Evolutionary conservation across 176 grass and related monocot genomes (phyloP).

Genomic region (barley (Hordeum vulgare)): MorexV3_pseudomolecules_assembly NC_058519.1:119639073-119639572

Average conservation of each 20-base stretch:
- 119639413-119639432: slow-evolving; percentile 59
- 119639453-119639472: slow-evolving; percentile 56
- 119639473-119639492: slow-evolving; percentile 49
- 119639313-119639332: slow-evolving; percentile 83
- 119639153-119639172: slow-evolving; percentile 94
- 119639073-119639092: slow-evolving; percentile 92
- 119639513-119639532: slow-evolving; percentile 64
- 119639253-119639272: slow-evolving; percentile 60
- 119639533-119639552: slow-evolving; percentile 47
- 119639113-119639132: slow-evolving; percentile 94
- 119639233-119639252: slow-evolving; percentile 86
- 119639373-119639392: slow-evolving; percentile 62
- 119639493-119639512: slow-evolving; percentile 52
- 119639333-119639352: slow-evolving; percentile 72
- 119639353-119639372: slow-evolving; percentile 74
- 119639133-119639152: slow-evolving; percentile 72
- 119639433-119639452: slow-evolving; percentile 66
- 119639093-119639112: slow-evolving; percentile 86
- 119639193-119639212: slow-evolving; percentile 72
- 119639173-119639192: slow-evolving; percentile 94
- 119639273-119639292: slow-evolving; percentile 45
- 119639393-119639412: slow-evolving; percentile 73
- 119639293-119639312: slow-evolving; percentile 71
- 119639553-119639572: slow-evolving; percentile 33
- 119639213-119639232: slow-evolving; percentile 80